A percentile compares a stretch with the other conserved stretches of the same genome.
Evolutionary conservation across 768 basidiomycete genomes (phyloP).

Genomic region (Suillus decipiens): DNA sequence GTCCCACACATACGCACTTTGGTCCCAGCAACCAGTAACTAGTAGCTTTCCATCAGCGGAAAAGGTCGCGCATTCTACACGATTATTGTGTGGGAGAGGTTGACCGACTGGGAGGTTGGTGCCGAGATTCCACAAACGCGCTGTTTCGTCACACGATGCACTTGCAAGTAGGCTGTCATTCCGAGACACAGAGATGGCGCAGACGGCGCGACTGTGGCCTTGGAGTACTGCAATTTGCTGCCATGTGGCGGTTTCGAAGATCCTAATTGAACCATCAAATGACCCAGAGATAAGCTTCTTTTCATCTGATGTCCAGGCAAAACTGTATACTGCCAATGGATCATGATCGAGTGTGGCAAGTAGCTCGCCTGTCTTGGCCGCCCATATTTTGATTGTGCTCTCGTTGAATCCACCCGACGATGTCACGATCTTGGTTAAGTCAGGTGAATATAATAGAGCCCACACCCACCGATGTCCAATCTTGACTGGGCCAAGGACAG

Average conservation of each 20-base stretch:
- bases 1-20: neutral
- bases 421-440: neutral
- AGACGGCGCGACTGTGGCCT: neutral
- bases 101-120: neutral
- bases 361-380: neutral
- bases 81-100: neutral
- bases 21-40: neutral
- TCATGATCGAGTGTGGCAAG: neutral
- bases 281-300: neutral
- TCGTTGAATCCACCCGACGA: neutral
- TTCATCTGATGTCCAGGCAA: constrained; percentile 6
- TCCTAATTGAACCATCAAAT: neutral
- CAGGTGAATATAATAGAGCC: neutral
- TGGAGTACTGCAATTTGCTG: neutral
- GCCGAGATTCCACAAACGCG: neutral
- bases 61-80: neutral
- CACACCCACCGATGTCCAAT: neutral
- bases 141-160: neutral
- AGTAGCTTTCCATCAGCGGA: neutral
- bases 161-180: neutral
- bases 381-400: neutral
- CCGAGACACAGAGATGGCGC: neutral
- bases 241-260: neutral
- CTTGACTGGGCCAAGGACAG: neutral
- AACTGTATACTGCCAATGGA: neutral